Percentiles rank a stretch among this genome's conserved stretches.
These are phyloP conservation scores for Leishmania turanica DNA, from an alignment of 208 protist genomes.

Conservation along the genomic window DNA sequence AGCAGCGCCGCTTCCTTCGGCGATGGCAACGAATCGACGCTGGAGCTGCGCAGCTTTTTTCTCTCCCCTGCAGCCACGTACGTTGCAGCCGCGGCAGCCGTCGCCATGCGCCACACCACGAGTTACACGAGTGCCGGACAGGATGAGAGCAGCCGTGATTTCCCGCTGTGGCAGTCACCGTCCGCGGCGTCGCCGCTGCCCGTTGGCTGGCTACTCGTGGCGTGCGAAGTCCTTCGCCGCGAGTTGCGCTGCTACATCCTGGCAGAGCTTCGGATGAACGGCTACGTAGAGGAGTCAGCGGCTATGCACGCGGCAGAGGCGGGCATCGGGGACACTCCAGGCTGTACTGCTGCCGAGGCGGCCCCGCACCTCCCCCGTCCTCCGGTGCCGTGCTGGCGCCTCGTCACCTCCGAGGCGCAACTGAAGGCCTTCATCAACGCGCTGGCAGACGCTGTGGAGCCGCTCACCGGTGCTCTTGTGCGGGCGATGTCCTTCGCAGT, in stretches of 20 bases:
- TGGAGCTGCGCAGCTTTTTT: slow-evolving; percentile 29
- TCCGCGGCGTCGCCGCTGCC: slow-evolving; percentile 2
- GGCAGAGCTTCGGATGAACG: slow-evolving; percentile 8
- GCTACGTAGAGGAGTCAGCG: slow-evolving; percentile 10
- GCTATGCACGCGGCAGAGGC: background rate
- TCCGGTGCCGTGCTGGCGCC: background rate
- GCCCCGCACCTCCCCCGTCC: background rate
- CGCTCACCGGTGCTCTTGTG: slow-evolving; percentile 37
- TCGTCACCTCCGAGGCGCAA: slow-evolving; percentile 9
- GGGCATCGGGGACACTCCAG: background rate
- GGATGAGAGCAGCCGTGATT: slow-evolving; percentile 6
- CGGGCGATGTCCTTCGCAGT: slow-evolving; percentile 9
- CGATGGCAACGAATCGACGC: background rate
- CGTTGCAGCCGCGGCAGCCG: slow-evolving; percentile 15
- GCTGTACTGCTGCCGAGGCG: background rate
- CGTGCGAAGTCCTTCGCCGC: slow-evolving; percentile 49
- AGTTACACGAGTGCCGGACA: slow-evolving; percentile 1
- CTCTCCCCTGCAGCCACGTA: slow-evolving; percentile 44
- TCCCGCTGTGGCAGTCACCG: background rate
- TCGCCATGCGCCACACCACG: background rate
- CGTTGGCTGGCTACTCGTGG: slow-evolving; percentile 36
- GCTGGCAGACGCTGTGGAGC: slow-evolving; percentile 35
- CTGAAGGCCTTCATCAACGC: slow-evolving; percentile 45
- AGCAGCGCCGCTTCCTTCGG: background rate
- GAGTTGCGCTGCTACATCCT: slow-evolving; percentile 34